Evolutionary conservation across 2,329 filamentous ascomycete species (phyloP), one percentile per base, ranked within the genome.

Genomic region (Xylariaceae sp.): DNA sequence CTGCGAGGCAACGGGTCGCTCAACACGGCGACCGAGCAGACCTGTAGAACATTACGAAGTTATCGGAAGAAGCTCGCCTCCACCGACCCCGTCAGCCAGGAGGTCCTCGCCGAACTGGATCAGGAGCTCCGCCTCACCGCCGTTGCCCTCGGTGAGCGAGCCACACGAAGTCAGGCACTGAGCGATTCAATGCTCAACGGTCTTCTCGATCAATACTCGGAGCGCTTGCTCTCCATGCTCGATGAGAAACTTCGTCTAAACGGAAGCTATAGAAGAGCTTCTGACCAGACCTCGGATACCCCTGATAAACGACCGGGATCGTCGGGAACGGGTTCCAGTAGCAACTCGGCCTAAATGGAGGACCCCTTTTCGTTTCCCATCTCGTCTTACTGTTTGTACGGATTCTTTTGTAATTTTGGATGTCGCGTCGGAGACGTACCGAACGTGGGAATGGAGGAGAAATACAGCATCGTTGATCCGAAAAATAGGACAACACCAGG

Each of bases 161-260:
- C 75, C 5, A 78, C 75, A 51, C 70, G 79, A 55, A 79, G 73
- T 64, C 71, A 75, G 60, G 64, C 73, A 1, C 73, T 83, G 64
- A 80, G 76, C 55, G 82, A 84, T 60, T 77, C 75, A 15, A 72
- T 80, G 43, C 69, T 87, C 32, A 80, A 75, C 38, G 84, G 83
- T 44, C 69, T 90, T 40, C 71, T 91, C 7, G 87, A 90, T 57
- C 82, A 89, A 67, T 90, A 90, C 61, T 88, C 85, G 2, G 85
- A 89, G 61, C 77, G 83, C 52, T 71, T 91, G 42, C 81, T 89
- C 6, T 81, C 75, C 41, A 75, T 90, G 67, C 74, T 91, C 40
- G 86, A 90, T 56, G 83, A 89, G 66, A 87, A 86, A 65, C 75
- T 90, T 44, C 71, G 76, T 42, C 67, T 83, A 10, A 36, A 12